Evolutionary conservation across 495 filamentous ascomycete genomes (phyloP), one percentile per base, ranked within the genome.

Genomic region (Penicillium maclennaniae): DNA sequence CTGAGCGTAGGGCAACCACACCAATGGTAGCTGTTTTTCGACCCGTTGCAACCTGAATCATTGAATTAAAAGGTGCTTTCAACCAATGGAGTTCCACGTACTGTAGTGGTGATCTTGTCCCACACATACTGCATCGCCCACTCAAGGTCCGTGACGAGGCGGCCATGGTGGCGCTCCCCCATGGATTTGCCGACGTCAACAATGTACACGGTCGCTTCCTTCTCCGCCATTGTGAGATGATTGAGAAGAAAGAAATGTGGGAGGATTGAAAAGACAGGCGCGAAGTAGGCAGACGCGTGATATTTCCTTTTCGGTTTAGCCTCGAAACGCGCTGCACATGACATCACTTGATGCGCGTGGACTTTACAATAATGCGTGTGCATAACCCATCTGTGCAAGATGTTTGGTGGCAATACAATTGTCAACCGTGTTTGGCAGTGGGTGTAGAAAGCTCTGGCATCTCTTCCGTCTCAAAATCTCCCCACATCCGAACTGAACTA

Each of bases 121-220:
- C 93, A 99, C 44, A 99, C 83, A 77, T 96, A 99, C 49, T 82
- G 82, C 87, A 97, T 86, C 17, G 84, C 80, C 79, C 83, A 97
- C 49, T 96, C 89, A 4, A 97, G 82, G 69, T 97, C 88, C 15
- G 88, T 86, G 62, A 91, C 78, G 7, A 69, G 60, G 45, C 95
- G 83, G n/a, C 85, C 91, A 75, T 85, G 76, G 55, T 82, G 80
- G 54, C 77, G 81, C 61, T 88, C 75, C 42, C 81, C 86, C 89
- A 96, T 97, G 17, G 93, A 89, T 55, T 69, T 71, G 45, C 89
- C 91, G 21, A 95, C 77, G 68, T 97, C 92, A 44, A 99, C 69
- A 60, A 97, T 84, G 69, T 95, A 99, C 15, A 97, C 84, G 6
- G 89, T 91, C 12, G 91, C 89, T 71, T 96, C 89, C 68, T 99